Conservation (phyloP, 164 flowering plant species). For the Kingdonia uniflora region DNA sequence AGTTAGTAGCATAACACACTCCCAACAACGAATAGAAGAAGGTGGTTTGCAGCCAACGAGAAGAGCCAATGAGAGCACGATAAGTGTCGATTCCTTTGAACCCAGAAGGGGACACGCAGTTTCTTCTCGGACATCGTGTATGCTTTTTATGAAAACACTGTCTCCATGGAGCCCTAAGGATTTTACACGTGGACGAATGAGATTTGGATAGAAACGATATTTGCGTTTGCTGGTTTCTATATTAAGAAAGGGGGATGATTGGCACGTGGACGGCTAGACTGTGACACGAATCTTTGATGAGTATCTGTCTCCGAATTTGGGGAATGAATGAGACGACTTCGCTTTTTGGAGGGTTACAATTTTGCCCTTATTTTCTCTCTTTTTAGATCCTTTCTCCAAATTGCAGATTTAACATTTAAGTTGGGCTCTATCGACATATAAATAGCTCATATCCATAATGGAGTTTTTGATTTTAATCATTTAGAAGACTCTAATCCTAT, state of each 20-base stretch:
- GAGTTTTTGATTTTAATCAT: no score
- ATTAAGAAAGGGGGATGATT: neutral
- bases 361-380: no score
- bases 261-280: slow-evolving; percentile 26
- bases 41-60: slow-evolving; percentile 16
- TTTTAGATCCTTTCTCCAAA: no score
- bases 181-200: slow-evolving; percentile 22
- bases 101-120: slow-evolving; percentile 20
- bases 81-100: slow-evolving; percentile 11
- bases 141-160: neutral
- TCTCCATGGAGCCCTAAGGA: slow-evolving; percentile 20
- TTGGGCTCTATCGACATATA: no score
- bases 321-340: no score
- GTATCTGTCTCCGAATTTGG: neutral
- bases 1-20: no score
- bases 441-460: no score
- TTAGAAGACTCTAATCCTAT: no score
- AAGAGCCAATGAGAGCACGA: slow-evolving; percentile 15
- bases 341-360: no score
- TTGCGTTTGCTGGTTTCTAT: slow-evolving; percentile 5
- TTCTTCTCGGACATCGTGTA: slow-evolving; percentile 8
- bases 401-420: no score
- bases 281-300: slow-evolving; percentile 10
- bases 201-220: slow-evolving; percentile 4
- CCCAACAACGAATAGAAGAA: neutral